A percentile compares a stretch with the other conserved stretches of the same genome.
Evolutionary conservation across 2,329 filamentous ascomycete genomes (phyloP).

Genomic region (Cytospora schulzeri): DNA sequence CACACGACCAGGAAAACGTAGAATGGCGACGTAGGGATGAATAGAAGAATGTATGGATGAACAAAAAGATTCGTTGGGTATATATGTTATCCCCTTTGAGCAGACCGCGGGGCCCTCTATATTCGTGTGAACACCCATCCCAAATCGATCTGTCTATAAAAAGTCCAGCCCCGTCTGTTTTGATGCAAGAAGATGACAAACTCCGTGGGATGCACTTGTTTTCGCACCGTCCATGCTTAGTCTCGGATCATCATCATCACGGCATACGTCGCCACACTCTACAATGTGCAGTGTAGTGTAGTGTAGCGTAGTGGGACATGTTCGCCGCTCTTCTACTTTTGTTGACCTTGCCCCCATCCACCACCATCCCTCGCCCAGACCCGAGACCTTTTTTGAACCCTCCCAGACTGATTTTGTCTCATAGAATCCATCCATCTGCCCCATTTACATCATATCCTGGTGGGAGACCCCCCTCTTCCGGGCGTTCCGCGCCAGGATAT

Average conservation of each 20-base stretch:
- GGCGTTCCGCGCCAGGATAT: constrained; percentile 44
- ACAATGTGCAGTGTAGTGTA: not conserved
- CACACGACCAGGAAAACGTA: not conserved
- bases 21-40: not conserved
- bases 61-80: not conserved
- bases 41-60: not conserved
- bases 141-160: not conserved
- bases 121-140: not conserved
- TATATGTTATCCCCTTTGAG: not conserved
- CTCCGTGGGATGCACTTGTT: constrained; percentile 13
- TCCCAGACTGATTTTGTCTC: not conserved
- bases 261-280: not conserved
- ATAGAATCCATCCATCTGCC: not conserved
- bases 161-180: not conserved
- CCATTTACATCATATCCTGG: not conserved
- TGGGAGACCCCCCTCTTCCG: constrained; percentile 31
- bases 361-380: no score
- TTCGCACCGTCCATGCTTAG: not conserved
- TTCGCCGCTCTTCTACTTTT: no score
- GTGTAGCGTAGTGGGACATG: no score
- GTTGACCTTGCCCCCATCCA: no score
- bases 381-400: not conserved
- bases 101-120: not conserved
- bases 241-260: not conserved
- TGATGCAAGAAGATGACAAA: not conserved